Conservation (phyloP, 208 protist species). For the Trypanosoma scelopori region DNA sequence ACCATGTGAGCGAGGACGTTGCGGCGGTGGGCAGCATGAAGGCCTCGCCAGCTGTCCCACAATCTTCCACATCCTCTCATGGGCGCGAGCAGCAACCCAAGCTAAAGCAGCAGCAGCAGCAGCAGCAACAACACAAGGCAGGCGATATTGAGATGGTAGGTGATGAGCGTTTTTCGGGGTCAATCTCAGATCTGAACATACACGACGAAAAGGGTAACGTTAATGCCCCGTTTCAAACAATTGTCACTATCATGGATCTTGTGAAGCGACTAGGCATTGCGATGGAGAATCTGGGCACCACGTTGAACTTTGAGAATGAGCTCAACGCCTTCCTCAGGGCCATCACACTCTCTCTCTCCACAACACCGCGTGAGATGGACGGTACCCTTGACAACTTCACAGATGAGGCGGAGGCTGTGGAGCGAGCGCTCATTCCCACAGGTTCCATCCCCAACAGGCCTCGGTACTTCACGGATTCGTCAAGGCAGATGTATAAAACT, state of each 20-base stretch:
- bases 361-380: constrained; percentile 56
- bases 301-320: constrained; percentile 80
- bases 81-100: not conserved
- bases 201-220: constrained; percentile 22
- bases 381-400: constrained; percentile 11
- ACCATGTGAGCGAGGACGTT: constrained; percentile 7
- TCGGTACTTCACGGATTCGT: not conserved
- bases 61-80: not conserved
- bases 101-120: not conserved
- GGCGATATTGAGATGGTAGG: constrained; percentile 24
- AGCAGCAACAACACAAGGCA: not conserved
- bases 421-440: constrained; percentile 61
- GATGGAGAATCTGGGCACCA: constrained; percentile 59
- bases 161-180: not conserved
- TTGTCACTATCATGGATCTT: constrained; percentile 54
- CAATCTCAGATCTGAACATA: not conserved
- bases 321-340: constrained; percentile 85
- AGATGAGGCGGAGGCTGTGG: constrained; percentile 20
- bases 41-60: not conserved
- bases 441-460: constrained; percentile 26
- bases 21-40: not conserved
- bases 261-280: constrained; percentile 44
- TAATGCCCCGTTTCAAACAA: constrained; percentile 55
- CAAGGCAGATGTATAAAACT: not conserved
- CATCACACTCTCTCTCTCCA: constrained; percentile 79